These are phyloP conservation scores for Trametes polyzona DNA, from an alignment of 1,284 basidiomycete genomes.

Conservation along the genomic window DNA sequence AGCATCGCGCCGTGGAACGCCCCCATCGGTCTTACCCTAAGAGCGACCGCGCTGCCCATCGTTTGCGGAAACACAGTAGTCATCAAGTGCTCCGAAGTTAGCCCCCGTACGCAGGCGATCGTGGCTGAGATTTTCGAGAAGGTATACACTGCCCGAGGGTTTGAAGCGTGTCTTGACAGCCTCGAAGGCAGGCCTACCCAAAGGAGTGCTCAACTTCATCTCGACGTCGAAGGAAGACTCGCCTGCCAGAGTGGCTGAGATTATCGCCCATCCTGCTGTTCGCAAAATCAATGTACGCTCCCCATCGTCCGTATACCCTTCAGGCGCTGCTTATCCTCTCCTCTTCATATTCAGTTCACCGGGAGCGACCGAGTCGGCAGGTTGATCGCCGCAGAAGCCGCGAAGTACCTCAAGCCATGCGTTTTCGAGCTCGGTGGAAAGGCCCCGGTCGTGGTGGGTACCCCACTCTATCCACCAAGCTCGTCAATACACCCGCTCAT, in stretches of 20 bases:
- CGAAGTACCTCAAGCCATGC: slow-evolving; percentile 27
- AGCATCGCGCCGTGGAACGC: slow-evolving; percentile 44
- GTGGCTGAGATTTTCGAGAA: slow-evolving; percentile 55
- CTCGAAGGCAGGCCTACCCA: slow-evolving; percentile 35
- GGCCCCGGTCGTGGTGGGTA: slow-evolving; percentile 64
- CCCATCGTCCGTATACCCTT: too few relatives aligned
- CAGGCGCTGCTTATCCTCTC: background rate
- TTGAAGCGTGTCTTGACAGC: too few relatives aligned
- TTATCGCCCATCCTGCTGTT: slow-evolving; percentile 33
- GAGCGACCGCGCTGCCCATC: slow-evolving; percentile 57
- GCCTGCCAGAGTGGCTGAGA: slow-evolving; percentile 25
- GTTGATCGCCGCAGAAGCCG: slow-evolving; percentile 24
- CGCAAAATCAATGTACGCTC: slow-evolving; percentile 34
- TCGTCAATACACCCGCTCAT: too few relatives aligned
- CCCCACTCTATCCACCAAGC: background rate
- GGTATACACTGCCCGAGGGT: too few relatives aligned
- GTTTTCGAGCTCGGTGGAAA: slow-evolving; percentile 44
- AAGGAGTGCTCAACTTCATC: slow-evolving; percentile 33
- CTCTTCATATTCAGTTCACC: slow-evolving; percentile 12
- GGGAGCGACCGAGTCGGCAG: slow-evolving; percentile 27
- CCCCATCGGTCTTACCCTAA: slow-evolving; percentile 48
- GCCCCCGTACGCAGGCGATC: slow-evolving; percentile 53
- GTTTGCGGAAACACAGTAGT: slow-evolving; percentile 70
- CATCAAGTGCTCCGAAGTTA: slow-evolving; percentile 61
- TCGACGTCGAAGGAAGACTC: slow-evolving; percentile 28